These are phyloP conservation scores for Aegilops umbellulata DNA, from an alignment of 176 grass and related monocot genomes.

Conservation along the genomic window DNA sequence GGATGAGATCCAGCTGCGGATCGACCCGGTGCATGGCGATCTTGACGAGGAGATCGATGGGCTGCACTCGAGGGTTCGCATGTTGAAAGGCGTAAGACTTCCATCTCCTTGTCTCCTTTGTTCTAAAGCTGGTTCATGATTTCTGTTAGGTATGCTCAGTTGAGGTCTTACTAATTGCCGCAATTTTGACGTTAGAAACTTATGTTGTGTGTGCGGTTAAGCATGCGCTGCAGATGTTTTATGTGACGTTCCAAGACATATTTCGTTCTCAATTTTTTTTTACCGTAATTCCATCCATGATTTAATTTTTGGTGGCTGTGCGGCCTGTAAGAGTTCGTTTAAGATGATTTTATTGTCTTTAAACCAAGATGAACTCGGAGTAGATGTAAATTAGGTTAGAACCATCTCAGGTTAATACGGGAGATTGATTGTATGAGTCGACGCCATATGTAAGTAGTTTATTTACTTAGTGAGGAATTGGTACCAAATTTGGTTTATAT, in stretches of 20 bases:
- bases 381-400: neutral
- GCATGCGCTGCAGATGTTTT: neutral
- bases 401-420: neutral
- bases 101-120: neutral
- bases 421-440: neutral
- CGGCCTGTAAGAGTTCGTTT: neutral
- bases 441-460: neutral
- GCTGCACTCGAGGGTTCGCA: constrained; percentile 45
- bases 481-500: too few species aligned
- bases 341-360: neutral
- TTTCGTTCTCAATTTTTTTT: neutral
- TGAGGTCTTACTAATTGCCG: neutral
- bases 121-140: neutral
- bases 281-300: neutral
- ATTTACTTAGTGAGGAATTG: too few species aligned
- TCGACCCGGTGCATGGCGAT: constrained; percentile 62
- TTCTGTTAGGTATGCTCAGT: neutral
- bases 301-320: neutral
- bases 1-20: constrained; percentile 79
- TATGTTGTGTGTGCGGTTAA: neutral
- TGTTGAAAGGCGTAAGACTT: constrained; percentile 59
- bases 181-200: neutral
- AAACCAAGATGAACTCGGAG: neutral
- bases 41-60: constrained; percentile 74
- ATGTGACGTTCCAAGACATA: neutral